Base-by-base conservation (phyloP, 2,329 filamentous ascomycete genomes). In the Fusarium multiceps region DNA sequence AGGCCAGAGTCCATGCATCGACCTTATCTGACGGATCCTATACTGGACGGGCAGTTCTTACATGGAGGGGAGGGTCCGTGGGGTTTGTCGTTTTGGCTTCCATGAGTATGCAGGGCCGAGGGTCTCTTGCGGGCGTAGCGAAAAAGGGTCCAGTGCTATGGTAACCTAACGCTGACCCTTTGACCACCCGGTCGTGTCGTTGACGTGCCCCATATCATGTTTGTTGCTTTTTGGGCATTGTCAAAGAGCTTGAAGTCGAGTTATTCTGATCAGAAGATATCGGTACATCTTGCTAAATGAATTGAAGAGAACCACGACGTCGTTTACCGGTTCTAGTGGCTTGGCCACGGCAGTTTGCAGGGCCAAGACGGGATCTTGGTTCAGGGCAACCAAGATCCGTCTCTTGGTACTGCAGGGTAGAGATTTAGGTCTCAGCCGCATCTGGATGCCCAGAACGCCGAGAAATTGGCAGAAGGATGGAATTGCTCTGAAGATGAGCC, bases 91-190 rank as follows among this genome's bases (percentile, higher is more conserved):
- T 32, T 47, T n/a, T 13, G 28, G 5, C 28, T 28, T 28, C 28
- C 27, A 61, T 50, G 21, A 27, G 42, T 45, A 32, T 43, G 40
- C 21, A 37, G 45, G 37, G 43, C 25, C 48, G 40, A 37, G 49
- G 37, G 43, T 18, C 55, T 56, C 18, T 66, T 66, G 62, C 62
- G 63, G 63, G 48, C 63, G 62, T 45, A 42, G 9, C 23, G 41
- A 53, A 25, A 23, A 20, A 41, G 49, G 37, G 32, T 28, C 34
- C 49, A 51, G 48, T 27, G 48, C 6, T n/a, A 13, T 42, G 18
- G 49, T 42, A 41, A 42, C 49, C 32, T 45, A 34, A 66, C 21
- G 27, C n/a, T 41, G 46, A 46, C 30, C 20, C 27, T 37, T 40
- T 50, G 21, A 32, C 46, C 25, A 28, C 25, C 41, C 30, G 50